Evolutionary conservation across 192 early-diverging fungal species (phyloP), one percentile per base, ranked within the genome.

Genomic region (Coemansia brasiliensis): DNA sequence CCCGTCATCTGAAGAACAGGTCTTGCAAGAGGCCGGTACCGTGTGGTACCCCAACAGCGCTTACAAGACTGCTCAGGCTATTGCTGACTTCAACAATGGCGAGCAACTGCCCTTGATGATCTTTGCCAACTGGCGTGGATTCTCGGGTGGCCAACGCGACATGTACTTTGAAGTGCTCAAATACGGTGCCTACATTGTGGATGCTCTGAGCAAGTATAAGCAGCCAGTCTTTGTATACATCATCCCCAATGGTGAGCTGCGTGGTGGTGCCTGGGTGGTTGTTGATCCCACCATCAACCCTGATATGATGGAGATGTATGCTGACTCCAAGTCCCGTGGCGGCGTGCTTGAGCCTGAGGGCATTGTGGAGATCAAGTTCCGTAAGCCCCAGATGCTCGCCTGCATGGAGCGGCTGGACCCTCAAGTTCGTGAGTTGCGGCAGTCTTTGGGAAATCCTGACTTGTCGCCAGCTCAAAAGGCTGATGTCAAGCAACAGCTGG

Each of bases 81-180:
- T 98, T 77, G 89, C 91, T 65, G 96, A 98, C 81, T 97, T 98
- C 44, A 96, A 97, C 85, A 91, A 95, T 63, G 96, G 96, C 70
- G 96, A 98, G 79, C 93, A 95, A 64, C 82, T 98, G 58, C 96
- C 96, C 17, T 82, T 98, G 67, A 94, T 98, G 63, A 92, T 98
- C 76, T 96, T 98, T 87, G 96, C 96, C 73, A 98, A 98, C 91
- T 98, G 96, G 96, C 92, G 96, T 81, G 96, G 95, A 49, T 98
- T 98, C 86, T 94, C 93, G 24, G 96, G 96, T 53, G 96, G 96
- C 58, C 96, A 98, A 75, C 90, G 90, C 68, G 96, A 98, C 78
- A 96, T 98, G 93, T 98, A 88, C 84, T 91, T 95, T 75, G 96
- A 95, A 74, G 85, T 98, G 8, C 85, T 98, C 54, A 98, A 98